Base-by-base conservation (phyloP, 495 filamentous ascomycete genomes). In the Rusavskia elegans region DNA sequence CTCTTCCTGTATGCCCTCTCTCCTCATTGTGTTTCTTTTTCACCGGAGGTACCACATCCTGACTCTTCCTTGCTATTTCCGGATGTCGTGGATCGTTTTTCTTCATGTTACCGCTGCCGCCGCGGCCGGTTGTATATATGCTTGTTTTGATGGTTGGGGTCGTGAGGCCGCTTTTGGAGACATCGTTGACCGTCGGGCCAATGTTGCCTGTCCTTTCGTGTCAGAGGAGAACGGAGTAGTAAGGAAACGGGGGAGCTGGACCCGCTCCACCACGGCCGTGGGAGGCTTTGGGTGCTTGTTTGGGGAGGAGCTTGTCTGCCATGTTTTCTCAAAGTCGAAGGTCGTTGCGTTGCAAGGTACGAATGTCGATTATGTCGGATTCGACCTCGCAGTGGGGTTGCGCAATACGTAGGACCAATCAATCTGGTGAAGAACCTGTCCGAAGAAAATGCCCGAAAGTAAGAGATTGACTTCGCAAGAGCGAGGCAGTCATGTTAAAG, bases 131-230 rank as follows among this genome's bases (percentile, higher is more conserved):
- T 5, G 89, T 94, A 61, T 87, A 89, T 53, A 87, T 68, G 16
- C 84, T 71, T 20, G 74, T 74, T 68, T 94, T 95, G 62, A 96
- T 79, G 41, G 79, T 84, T 0, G 89, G 89, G 3, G 89, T 94
- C 57, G 80, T 68, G 51, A 94, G 75, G 58, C 87, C 84, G 52
- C 79, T 70, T 13, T 68, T 64, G 52, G 72, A 60, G 38, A 68
- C 65, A 55, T 70, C 70, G 57, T 77, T 65, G 44, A 29, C 23
- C 50, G 72, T 68, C 56, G 76, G 76, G 60, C 73, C 75, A 56
- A 90, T 85, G 71, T 94, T 94, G 57, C 87, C 87, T 71, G 3
- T 14, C 8, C 32, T 11, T 35, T 10, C 1, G 32, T 11, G 32
- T 35, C 10, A 21, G 14, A 42, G 39, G 39, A 9, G 2, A 17